A percentile compares a stretch with the other conserved stretches of the same genome.
These are phyloP conservation scores for Metschnikowia matae DNA, from an alignment of 805 yeast species.

Conservation along the genomic window DNA sequence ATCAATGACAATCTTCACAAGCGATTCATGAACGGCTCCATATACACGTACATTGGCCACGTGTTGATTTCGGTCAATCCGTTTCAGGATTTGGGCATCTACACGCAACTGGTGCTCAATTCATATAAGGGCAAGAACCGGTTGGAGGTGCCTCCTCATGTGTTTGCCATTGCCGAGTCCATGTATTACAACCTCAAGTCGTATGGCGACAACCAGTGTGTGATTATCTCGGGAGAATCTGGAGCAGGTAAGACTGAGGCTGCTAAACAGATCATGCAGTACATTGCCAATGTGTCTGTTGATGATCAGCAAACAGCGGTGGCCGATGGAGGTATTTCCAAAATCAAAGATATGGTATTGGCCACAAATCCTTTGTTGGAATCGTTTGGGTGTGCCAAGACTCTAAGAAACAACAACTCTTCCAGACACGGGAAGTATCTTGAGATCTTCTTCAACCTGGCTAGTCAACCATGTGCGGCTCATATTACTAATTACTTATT, in stretches of 20 bases:
- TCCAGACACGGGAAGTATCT: constrained; percentile 92
- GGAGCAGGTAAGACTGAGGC: constrained; percentile 99
- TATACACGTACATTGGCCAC: constrained; percentile 91
- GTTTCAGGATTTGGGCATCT: constrained; percentile 92
- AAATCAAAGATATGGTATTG: constrained; percentile 93
- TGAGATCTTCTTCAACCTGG: constrained; percentile 77
- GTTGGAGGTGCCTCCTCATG: constrained; percentile 96
- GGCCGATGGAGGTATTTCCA: constrained; percentile 47
- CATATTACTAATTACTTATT: constrained; percentile 91
- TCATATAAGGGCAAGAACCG: constrained; percentile 88
- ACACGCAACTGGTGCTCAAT: constrained; percentile 71
- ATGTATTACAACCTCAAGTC: constrained; percentile 95
- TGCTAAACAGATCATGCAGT: constrained; percentile 96
- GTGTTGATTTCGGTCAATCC: constrained; percentile 96
- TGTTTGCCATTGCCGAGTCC: constrained; percentile 93
- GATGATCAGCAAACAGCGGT: constrained; percentile 26
- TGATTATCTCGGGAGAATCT: constrained; percentile 94
- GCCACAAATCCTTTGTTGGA: constrained; percentile 94
- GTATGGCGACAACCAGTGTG: constrained; percentile 93
- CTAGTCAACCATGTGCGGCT: constrained; percentile 85
- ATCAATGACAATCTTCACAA: constrained; percentile 89
- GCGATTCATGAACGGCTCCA: constrained; percentile 83
- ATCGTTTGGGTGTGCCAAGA: constrained; percentile 91
- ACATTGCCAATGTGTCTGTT: constrained; percentile 86
- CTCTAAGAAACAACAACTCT: constrained; percentile 82